A percentile compares a stretch with the other conserved stretches of the same genome.
These are phyloP conservation scores for Quercus glauca DNA, from an alignment of 306 rosid species.

Conservation along the genomic window DNA sequence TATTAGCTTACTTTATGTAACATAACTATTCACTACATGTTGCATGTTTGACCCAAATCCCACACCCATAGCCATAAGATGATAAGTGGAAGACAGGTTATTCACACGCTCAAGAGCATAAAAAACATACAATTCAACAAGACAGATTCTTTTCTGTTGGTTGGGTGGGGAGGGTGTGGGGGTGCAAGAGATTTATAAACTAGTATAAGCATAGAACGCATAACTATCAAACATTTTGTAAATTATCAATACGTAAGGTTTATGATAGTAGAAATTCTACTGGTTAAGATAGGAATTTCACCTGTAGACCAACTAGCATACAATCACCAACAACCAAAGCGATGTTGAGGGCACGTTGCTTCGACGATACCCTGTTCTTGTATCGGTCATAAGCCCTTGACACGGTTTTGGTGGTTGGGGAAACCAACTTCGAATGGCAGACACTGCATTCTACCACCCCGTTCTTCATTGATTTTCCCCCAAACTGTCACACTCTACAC, in stretches of 20 bases:
- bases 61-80: background rate
- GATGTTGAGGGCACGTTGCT: slow-evolving; percentile 75
- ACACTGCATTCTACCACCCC: slow-evolving; percentile 98
- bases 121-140: background rate
- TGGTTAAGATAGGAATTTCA: slow-evolving; percentile 26
- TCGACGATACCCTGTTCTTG: slow-evolving; percentile 70
- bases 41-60: background rate
- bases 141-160: background rate
- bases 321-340: slow-evolving; percentile 97
- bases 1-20: background rate
- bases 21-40: background rate
- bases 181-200: no score
- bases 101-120: background rate
- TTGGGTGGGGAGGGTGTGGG: no score
- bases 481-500: slow-evolving; percentile 25
- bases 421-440: slow-evolving; percentile 86
- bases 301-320: slow-evolving; percentile 94
- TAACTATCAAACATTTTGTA: background rate
- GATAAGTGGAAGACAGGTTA: background rate
- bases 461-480: slow-evolving; percentile 52
- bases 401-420: slow-evolving; percentile 60
- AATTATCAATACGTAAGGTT: background rate
- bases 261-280: background rate
- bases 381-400: slow-evolving; percentile 92
- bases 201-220: background rate